Percentiles rank a stretch among this genome's conserved stretches.
Conservation (phyloP, 139 green algal species). For the Tetratostichococcus sp. region DNA sequence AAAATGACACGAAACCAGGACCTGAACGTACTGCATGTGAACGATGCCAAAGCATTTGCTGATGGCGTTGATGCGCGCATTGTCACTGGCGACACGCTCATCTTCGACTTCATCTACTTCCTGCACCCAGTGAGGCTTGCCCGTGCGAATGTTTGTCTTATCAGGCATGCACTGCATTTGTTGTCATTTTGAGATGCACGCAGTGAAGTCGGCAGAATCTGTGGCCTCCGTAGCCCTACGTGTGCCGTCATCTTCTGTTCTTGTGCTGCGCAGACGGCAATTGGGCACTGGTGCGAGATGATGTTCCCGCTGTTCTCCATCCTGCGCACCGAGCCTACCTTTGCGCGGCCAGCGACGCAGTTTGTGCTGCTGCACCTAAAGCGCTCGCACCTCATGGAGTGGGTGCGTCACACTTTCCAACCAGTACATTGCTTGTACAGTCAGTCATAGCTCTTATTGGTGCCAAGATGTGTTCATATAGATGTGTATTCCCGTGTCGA, state of each 20-base stretch:
- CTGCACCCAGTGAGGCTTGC: slow-evolving; percentile 54
- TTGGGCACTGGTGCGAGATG: slow-evolving; percentile 85
- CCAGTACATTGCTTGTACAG: no score
- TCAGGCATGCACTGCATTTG: no score
- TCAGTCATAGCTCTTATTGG: no score
- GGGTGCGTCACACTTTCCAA: slow-evolving; percentile 63
- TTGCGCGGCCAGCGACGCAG: slow-evolving; percentile 48
- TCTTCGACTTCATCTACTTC: slow-evolving; percentile 88
- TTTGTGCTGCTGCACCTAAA: slow-evolving; percentile 72
- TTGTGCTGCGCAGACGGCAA: slow-evolving; percentile 77
- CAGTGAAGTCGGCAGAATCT: no score
- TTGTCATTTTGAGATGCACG: no score
- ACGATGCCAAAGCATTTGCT: slow-evolving; percentile 26
- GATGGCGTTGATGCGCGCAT: slow-evolving; percentile 28
- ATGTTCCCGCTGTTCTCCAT: slow-evolving; percentile 73
- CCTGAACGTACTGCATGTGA: slow-evolving; percentile 46
- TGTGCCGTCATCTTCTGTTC: no score
- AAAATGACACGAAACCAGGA: slow-evolving; percentile 52
- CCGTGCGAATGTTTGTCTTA: no score
- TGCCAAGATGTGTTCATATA: no score
- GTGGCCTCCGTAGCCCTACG: no score
- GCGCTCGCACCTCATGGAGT: slow-evolving; percentile 74
- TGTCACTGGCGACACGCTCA: slow-evolving; percentile 68
- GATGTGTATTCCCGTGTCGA: no score
- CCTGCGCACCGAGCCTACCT: slow-evolving; percentile 34